Conservation (phyloP, 2,329 filamentous ascomycete species). For the Hypoxylon sp. region DNA sequence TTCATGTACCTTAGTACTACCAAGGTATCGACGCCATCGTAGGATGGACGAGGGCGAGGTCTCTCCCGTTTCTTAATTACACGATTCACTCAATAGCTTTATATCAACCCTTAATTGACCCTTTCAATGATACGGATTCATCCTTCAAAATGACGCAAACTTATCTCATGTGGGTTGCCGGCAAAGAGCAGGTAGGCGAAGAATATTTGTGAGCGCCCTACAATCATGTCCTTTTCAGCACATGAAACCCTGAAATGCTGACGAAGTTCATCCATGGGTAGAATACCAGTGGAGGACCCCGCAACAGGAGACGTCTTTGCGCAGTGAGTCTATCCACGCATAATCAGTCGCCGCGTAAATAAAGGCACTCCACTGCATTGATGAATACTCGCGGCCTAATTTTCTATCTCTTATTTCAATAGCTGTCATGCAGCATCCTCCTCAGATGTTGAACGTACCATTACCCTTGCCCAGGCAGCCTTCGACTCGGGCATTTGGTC, state of each 20-base stretch:
- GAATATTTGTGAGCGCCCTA: constrained; percentile 62
- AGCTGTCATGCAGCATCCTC: constrained; percentile 65
- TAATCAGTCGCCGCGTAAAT: not conserved
- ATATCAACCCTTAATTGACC: not conserved
- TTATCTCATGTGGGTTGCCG: constrained; percentile 59
- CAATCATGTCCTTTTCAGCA: constrained; percentile 16
- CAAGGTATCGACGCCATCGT: no score
- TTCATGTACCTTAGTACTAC: no score
- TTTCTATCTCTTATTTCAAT: constrained; percentile 12
- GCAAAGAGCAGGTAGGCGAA: constrained; percentile 58
- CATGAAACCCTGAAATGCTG: constrained; percentile 6
- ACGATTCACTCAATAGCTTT: not conserved
- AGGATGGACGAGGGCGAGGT: no score
- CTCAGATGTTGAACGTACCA: constrained; percentile 60
- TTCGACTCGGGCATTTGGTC: constrained; percentile 71
- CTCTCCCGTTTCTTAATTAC: no score
- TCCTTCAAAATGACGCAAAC: constrained; percentile 37
- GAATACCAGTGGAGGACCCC: constrained; percentile 68
- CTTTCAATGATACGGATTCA: not conserved
- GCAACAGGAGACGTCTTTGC: constrained; percentile 67
- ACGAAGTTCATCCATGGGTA: constrained; percentile 47
- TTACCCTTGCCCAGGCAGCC: constrained; percentile 60
- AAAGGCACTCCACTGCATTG: not conserved
- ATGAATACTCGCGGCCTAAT: constrained; percentile 3
- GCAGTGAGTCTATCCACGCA: constrained; percentile 55